A percentile compares a stretch with the other conserved stretches of the same genome.
Evolutionary conservation across 2,329 filamentous ascomycete species (phyloP).

Genomic region (Verticillium nubilum): DNA sequence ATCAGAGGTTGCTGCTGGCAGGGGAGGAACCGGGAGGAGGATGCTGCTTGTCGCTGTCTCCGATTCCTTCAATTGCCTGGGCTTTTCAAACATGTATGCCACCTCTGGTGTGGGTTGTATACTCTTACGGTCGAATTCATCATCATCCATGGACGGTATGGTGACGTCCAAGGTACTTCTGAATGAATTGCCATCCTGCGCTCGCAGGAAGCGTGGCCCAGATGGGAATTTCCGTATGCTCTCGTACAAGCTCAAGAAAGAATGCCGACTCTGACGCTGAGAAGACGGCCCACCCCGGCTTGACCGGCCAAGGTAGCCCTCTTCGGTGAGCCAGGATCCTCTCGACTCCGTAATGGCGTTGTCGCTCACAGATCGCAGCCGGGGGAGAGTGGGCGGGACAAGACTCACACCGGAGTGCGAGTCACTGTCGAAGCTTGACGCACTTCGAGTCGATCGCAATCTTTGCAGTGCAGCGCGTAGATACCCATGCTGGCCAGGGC

Average conservation of each 20-base stretch:
- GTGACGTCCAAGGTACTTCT: slow-evolving; percentile 21
- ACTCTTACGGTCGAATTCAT: slow-evolving; percentile 7
- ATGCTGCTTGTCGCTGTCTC: background rate
- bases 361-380: background rate
- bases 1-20: slow-evolving; percentile 4
- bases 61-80: background rate
- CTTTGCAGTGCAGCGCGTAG: slow-evolving; percentile 8
- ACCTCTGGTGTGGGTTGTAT: slow-evolving; percentile 17
- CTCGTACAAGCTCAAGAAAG: slow-evolving; percentile 12
- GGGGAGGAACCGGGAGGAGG: background rate
- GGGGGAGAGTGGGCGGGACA: background rate
- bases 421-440: slow-evolving; percentile 7
- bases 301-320: background rate
- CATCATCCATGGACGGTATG: slow-evolving; percentile 16
- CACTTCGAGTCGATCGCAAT: slow-evolving; percentile 9
- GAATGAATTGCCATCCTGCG: slow-evolving; percentile 17
- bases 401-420: background rate
- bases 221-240: slow-evolving; percentile 12
- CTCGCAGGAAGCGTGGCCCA: slow-evolving; percentile 11
- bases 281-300: background rate
- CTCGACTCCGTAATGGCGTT: background rate
- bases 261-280: background rate
- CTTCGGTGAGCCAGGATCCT: slow-evolving; percentile 2
- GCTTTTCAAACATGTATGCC: slow-evolving; percentile 10
- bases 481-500: slow-evolving; percentile 8